A percentile compares a stretch with the other conserved stretches of the same genome.
These are phyloP conservation scores for Smallanthus sonchifolius DNA, from an alignment of 129 eudicot species.

Conservation along the genomic window DNA sequence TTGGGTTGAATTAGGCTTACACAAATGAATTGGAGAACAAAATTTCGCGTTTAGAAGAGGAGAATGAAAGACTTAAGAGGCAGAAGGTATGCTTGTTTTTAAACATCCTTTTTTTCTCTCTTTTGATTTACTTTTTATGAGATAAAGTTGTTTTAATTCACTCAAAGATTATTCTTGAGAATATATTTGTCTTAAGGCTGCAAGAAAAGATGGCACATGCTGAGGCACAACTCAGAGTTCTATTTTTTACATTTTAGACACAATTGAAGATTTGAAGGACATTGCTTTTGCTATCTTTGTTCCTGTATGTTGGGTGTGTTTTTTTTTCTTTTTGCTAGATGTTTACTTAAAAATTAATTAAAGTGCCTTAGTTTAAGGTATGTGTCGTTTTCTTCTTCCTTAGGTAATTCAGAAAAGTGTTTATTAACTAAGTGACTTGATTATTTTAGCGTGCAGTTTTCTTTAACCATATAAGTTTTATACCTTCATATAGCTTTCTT, in stretches of 20 bases:
- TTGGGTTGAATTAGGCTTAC: conserved; percentile 66
- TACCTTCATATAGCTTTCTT: background rate
- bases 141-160: background rate
- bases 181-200: background rate
- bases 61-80: conserved; percentile 85
- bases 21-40: conserved; percentile 95
- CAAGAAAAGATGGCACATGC: conserved; percentile 16
- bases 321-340: background rate
- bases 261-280: background rate
- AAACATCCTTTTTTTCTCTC: background rate
- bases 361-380: too few relatives aligned
- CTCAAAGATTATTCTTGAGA: background rate
- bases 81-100: conserved; percentile 52
- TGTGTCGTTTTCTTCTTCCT: too few relatives aligned
- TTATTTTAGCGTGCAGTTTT: too few relatives aligned
- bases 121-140: background rate
- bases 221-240: background rate
- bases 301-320: background rate
- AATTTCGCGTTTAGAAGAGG: conserved; percentile 89
- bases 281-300: background rate
- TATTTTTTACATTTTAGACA: background rate
- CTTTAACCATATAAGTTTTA: too few relatives aligned
- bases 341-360: too few relatives aligned
- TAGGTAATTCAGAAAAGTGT: too few relatives aligned
- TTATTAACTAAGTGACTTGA: background rate